Base-by-base conservation (phyloP, 2,329 filamentous ascomycete genomes). In the Fusarium sp. region DNA sequence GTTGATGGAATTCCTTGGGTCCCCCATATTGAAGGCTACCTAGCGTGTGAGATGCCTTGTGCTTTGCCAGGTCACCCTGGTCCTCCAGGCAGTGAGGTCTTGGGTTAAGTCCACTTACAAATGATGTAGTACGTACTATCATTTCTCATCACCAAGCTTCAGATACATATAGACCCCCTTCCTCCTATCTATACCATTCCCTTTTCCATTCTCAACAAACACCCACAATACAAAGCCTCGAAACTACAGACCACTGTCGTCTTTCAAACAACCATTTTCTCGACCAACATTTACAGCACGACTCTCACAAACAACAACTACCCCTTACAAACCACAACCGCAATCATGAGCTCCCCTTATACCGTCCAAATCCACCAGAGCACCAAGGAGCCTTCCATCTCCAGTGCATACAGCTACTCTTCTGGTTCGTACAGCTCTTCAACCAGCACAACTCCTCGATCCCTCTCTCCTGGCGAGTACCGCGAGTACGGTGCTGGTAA, bases 311-410 rank as follows among this genome's bases (percentile, higher is more conserved):
- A 31, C 46, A 67, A 53, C 48, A 56, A 52, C 51, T 39, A 46
- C 47, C 47, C 50, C 51, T 39, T 35, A 48, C 53, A 62, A 51
- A 13, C 35, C 20, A 59, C 58, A 64, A 62, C 71, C 40, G 33
- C 63, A 65, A 71, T 37, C 66, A 74, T 77, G 73, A 66, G 64
- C 59, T 63, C 64, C 48, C 67, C 64, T 43, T 71, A 75, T 67
- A 64, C 63, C 39, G 73, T 76, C 48, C 67, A 78, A 53, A 71
- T 79, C 57, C 78, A 79, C 66, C 77, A 79, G 66, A 66, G 69
- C 58, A 69, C 67, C 51, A 71, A 71, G 46, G 69, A 69, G 51
- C 65, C 75, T 52, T 77, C 74, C 20, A 70, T 73, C 63, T 65
- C 63, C 53, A 75, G 72, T 64, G 69, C 62, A 25, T 74, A 70